Base-by-base conservation (phyloP, 805 yeast species). In the Zygotorulaspora florentina region DNA sequence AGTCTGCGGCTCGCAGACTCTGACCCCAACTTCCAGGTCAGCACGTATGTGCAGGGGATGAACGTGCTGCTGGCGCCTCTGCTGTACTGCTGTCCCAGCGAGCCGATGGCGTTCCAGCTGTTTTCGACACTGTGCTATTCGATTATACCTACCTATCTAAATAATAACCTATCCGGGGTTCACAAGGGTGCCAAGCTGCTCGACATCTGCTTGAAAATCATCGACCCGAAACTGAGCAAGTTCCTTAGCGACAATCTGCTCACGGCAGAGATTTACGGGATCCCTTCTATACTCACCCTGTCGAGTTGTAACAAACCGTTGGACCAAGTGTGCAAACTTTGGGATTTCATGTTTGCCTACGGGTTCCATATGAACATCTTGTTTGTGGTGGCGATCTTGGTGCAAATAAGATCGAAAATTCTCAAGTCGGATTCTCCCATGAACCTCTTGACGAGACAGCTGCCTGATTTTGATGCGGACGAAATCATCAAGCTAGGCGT, bases 261-360 rank as follows among this genome's bases (percentile, higher is more conserved):
- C 43, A 82, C 85, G 23, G 90, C 96, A 0, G 89, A 88, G 57
- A 80, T 89, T 20, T 89, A 89, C 62, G 96, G 95, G 0, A 81
- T 89, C 53, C 86, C 89, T 3, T 81, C 90, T 0, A 85, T 88
- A 1, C 67, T 90, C 52, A 89, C 97, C 0, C 68, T 90, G 39
- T 81, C 90, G 45, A 91, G 96, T 2, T 87, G 96, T 56, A 87
- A 95, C 5, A 95, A 95, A 8, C 90, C 96, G 0, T 69, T 90
- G 37, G 68, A 71, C 27, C 87, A 89, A 51, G 85, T 86, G 1
- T 66, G 89, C 31, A 77, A 80, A 47, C 71, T 89, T 13, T 89
- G 97, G 97, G 97, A 89, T 62, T 85, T 89, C 53, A 67, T 88
- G 55, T 85, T 89, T 65, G 95, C 96, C 3, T 89, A 87, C 57